Conservation (phyloP, 2,329 filamentous ascomycete species). For the Aureobasidium zeae region DNA sequence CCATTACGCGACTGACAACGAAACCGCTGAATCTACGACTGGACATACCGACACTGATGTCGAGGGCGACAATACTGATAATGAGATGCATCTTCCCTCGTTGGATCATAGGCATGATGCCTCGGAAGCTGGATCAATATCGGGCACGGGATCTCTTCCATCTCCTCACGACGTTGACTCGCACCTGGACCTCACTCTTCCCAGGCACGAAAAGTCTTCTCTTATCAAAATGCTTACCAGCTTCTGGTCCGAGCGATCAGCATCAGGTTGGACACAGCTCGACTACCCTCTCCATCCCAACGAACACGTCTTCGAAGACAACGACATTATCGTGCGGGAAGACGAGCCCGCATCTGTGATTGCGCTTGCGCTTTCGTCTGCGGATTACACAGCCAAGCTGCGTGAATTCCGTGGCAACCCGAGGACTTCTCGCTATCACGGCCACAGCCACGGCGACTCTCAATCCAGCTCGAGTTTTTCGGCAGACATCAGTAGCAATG, state of each 20-base stretch:
- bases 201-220: slow-evolving; percentile 86
- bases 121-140: slow-evolving; percentile 24
- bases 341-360: slow-evolving; percentile 96
- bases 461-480: slow-evolving; percentile 19
- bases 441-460: slow-evolving; percentile 22
- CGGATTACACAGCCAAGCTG: slow-evolving; percentile 78
- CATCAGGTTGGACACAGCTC: slow-evolving; percentile 83
- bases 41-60: slow-evolving; percentile 43
- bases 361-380: slow-evolving; percentile 79
- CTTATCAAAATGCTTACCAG: slow-evolving; percentile 92
- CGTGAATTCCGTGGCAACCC: slow-evolving; percentile 43
- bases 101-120: slow-evolving; percentile 53
- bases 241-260: slow-evolving; percentile 96
- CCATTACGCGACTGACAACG: slow-evolving; percentile 24
- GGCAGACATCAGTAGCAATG: slow-evolving; percentile 9
- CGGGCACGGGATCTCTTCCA: slow-evolving; percentile 44
- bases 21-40: slow-evolving; percentile 21
- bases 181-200: slow-evolving; percentile 62
- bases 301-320: slow-evolving; percentile 95
- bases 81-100: slow-evolving; percentile 55
- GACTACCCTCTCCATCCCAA: slow-evolving; percentile 77
- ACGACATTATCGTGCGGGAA: slow-evolving; percentile 91
- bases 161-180: slow-evolving; percentile 45
- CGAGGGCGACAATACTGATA: slow-evolving; percentile 52
- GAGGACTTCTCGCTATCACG: slow-evolving; percentile 19